Evolutionary conservation across 2,329 filamentous ascomycete genomes (phyloP).

Genomic region (Trichoderma semiorbis): DNA sequence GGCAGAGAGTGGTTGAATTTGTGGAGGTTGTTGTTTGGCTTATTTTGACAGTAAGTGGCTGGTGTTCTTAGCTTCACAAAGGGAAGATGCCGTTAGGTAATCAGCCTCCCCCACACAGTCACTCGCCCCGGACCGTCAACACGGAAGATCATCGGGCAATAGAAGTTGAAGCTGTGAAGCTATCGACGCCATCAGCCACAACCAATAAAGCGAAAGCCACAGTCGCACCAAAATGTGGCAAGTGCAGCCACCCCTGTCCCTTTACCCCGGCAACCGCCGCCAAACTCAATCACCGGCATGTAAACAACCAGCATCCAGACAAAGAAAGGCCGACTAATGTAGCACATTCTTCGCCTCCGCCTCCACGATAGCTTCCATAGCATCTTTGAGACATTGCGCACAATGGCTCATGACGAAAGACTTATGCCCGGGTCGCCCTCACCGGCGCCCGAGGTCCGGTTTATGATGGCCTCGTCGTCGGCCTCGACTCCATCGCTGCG

Average conservation of each 20-base stretch:
- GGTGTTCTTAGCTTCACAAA: background rate
- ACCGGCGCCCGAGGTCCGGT: slow-evolving; percentile 29
- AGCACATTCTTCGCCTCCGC: slow-evolving; percentile 40
- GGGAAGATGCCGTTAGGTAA: background rate
- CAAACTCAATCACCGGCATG: background rate
- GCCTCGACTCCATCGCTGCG: slow-evolving; percentile 77
- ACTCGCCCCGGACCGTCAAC: background rate
- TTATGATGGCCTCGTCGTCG: slow-evolving; percentile 59
- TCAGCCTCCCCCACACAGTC: background rate
- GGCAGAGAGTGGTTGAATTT: no score
- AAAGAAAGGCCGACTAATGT: slow-evolving; percentile 30
- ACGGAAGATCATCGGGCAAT: background rate
- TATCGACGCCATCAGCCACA: background rate
- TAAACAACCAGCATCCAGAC: slow-evolving; percentile 1
- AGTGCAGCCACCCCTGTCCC: background rate
- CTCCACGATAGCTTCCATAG: slow-evolving; percentile 39
- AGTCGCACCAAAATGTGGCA: background rate
- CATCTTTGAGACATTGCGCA: slow-evolving; percentile 39
- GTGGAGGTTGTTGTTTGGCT: background rate
- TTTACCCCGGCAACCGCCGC: slow-evolving; percentile 15
- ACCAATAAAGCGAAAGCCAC: slow-evolving; percentile 7
- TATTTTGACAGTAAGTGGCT: background rate
- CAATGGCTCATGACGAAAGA: slow-evolving; percentile 42
- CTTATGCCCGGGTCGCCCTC: slow-evolving; percentile 44
- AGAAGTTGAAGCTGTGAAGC: background rate